These are phyloP conservation scores for Aspergillus sp. DNA, from an alignment of 2,329 filamentous ascomycete species.

Conservation along the genomic window DNA sequence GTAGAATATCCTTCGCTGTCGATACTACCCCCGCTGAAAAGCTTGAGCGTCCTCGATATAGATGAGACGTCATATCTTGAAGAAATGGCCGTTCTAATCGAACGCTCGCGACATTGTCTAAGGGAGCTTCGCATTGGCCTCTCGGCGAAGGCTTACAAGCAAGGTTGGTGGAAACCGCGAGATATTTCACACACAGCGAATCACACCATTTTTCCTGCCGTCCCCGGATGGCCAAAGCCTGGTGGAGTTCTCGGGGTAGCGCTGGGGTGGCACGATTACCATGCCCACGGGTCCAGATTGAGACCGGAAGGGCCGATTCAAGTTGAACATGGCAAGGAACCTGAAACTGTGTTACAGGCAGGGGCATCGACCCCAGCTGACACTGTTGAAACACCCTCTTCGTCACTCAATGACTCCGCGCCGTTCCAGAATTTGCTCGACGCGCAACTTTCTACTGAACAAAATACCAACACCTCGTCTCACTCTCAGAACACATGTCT, in stretches of 20 bases:
- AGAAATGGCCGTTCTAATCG: slow-evolving; percentile 78
- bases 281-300: neutral
- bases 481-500: too few species aligned
- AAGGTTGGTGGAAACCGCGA: slow-evolving; percentile 35
- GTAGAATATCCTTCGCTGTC: slow-evolving; percentile 83
- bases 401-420: neutral
- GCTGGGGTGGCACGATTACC: slow-evolving; percentile 18
- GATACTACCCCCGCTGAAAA: slow-evolving; percentile 73
- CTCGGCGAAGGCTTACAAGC: slow-evolving; percentile 47
- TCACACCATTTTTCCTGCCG: slow-evolving; percentile 15
- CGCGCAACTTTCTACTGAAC: neutral
- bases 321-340: neutral
- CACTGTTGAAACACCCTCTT: neutral
- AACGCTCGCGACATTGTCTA: slow-evolving; percentile 68
- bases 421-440: too few species aligned
- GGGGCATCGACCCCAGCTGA: neutral
- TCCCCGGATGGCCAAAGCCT: slow-evolving; percentile 36
- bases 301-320: slow-evolving; percentile 12
- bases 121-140: slow-evolving; percentile 76
- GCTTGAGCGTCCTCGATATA: slow-evolving; percentile 76
- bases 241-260: slow-evolving; percentile 41
- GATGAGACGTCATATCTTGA: slow-evolving; percentile 83
- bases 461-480: neutral
- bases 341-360: neutral
- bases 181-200: slow-evolving; percentile 22